Evolutionary conservation across 306 rosid species (phyloP), one percentile per base, ranked within the genome.

Genomic region (Gynostemma pentaphyllum): DNA sequence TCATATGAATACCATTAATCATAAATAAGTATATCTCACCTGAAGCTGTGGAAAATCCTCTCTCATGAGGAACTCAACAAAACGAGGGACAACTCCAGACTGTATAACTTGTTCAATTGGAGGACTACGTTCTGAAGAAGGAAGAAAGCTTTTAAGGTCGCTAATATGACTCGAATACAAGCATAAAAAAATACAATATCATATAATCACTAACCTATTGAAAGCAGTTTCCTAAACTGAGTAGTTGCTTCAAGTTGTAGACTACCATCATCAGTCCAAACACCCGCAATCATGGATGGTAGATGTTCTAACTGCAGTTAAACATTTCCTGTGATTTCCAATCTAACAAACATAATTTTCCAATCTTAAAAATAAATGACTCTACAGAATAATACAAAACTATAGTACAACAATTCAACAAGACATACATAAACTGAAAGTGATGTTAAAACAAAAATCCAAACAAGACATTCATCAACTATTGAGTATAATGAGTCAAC

Each of bases 41-140:
- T 87, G 97, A 67, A 90, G 84, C 70, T 83, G 94, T 18, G 96
- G 96, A 64, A 73, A 81, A 46, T 90, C 95, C 72, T 90, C 91
- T 75, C 94, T 87, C 81, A 75, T 70, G 29, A 90, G 77, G 75
- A 90, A 87, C 62, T 85, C 96, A 52, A 90, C 87, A 76, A 90
- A 83, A 18, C 97, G 96, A 28, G 97, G 95, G 62, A 90, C 87
- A 34, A 90, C 96, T 39, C 97, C 96, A 11, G 96, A 72, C 70
- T 87, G 94, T 64, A 90, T 90, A 45, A 90, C 96, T 81, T 94
- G 94, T 75, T 87, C 96, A 39, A 90, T 90, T 1, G 97, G 96
- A 1, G 99, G 99, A 67, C 95, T 76, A 18, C 95, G 90, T 67
- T 94, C 99, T 94, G 19, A 70, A 49, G 8, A n/a, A 36, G 11